These are phyloP conservation scores for Vachellia pachyceras DNA, from an alignment of 306 rosid species.

Conservation along the genomic window DNA sequence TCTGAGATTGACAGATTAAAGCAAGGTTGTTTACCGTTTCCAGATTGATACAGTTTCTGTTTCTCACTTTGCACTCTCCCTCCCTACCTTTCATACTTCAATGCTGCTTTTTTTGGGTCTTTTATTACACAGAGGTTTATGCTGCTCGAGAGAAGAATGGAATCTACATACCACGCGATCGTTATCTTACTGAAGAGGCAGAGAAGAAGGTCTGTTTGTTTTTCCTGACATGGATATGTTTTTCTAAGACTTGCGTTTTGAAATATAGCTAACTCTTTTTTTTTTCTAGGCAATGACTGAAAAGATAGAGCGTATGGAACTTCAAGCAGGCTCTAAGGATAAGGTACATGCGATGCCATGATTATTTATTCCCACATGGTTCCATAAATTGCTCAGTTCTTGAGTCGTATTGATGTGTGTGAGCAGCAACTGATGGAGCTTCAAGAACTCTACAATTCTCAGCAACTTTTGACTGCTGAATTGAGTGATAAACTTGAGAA, in stretches of 20 bases:
- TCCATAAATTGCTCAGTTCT: conserved; percentile 15
- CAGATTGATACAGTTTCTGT: conserved; percentile 32
- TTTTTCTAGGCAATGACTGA: conserved; percentile 89
- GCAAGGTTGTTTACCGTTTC: conserved; percentile 71
- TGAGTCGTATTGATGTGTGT: conserved; percentile 38
- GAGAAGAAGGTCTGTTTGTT: conserved; percentile 81
- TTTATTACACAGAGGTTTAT: conserved; percentile 74
- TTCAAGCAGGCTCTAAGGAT: conserved; percentile 88
- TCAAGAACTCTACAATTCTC: conserved; percentile 89
- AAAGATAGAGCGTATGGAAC: conserved; percentile 97
- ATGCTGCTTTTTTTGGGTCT: conserved; percentile 12
- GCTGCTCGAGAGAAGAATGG: conserved; percentile 99
- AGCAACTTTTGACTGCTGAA: conserved; percentile 80
- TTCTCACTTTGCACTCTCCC: conserved; percentile 20
- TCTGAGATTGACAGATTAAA: conserved; percentile 94
- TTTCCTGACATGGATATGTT: conserved; percentile 25
- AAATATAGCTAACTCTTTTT: conserved; percentile 30
- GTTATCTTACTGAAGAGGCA: conserved; percentile 92
- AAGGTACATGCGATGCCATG: conserved; percentile 60
- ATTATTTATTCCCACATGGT: conserved; percentile 31
- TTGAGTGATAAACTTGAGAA: conserved; percentile 82
- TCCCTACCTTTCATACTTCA: conserved; percentile 9
- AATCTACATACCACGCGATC: conserved; percentile 98
- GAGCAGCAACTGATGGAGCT: conserved; percentile 87
- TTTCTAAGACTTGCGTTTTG: conserved; percentile 5